These are phyloP conservation scores for Pseudotsuga menziesii DNA, from an alignment of 75 land plant genomes.

Conservation along the genomic window DNA sequence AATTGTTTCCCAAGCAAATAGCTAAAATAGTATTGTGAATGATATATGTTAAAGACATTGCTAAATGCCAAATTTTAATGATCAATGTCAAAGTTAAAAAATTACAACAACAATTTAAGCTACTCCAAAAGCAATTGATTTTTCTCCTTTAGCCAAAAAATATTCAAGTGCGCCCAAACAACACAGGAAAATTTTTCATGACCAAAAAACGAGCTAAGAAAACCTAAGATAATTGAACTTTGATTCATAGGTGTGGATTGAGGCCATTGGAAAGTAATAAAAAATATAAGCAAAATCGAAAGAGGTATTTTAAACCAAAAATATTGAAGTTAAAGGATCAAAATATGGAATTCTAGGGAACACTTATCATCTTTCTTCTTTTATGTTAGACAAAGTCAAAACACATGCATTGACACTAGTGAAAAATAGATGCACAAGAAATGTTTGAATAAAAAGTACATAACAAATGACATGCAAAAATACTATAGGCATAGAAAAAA, in stretches of 20 bases:
- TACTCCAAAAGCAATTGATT: neutral
- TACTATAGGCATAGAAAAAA: neutral
- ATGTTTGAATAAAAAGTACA: too few relatives aligned
- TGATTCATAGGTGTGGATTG: neutral
- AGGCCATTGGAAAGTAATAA: neutral
- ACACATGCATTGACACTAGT: neutral
- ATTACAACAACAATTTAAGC: neutral
- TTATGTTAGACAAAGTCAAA: neutral
- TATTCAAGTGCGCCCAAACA: neutral
- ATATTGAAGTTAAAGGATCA: neutral
- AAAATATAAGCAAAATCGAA: neutral
- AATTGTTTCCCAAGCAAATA: too few relatives aligned
- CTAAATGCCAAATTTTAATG: too few relatives aligned
- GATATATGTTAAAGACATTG: too few relatives aligned
- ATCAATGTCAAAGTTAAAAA: neutral
- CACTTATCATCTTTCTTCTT: neutral
- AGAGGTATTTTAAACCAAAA: neutral
- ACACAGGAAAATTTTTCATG: neutral
- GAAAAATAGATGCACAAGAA: neutral
- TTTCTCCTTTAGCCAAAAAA: neutral
- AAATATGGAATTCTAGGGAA: neutral
- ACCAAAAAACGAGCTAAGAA: neutral
- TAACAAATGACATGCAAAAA: neutral
- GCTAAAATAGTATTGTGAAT: too few relatives aligned
- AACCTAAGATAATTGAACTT: neutral